A percentile compares a stretch with the other conserved stretches of the same genome.
These are phyloP conservation scores for Rhodotorula sp. DNA, from an alignment of 1,284 basidiomycete species.

Conservation along the genomic window DNA sequence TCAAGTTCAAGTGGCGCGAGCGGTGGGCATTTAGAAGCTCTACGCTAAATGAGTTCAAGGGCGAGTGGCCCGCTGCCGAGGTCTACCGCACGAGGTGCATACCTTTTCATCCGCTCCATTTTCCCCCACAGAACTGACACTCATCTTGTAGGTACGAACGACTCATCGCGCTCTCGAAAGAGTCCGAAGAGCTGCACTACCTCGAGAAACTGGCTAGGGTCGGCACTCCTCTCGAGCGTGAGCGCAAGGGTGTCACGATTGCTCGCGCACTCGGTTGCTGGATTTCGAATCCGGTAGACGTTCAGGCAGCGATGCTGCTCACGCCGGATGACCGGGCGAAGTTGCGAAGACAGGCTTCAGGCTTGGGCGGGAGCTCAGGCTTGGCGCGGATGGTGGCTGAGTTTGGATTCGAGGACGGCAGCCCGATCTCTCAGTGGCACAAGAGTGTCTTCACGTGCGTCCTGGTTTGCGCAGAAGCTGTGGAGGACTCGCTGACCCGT, in stretches of 20 bases:
- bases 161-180: slow-evolving; percentile 22
- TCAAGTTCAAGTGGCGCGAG: slow-evolving; percentile 5
- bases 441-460: slow-evolving; percentile 28
- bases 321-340: neutral
- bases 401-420: slow-evolving; percentile 17
- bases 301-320: neutral
- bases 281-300: slow-evolving; percentile 20
- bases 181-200: slow-evolving; percentile 32
- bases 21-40: slow-evolving; percentile 36
- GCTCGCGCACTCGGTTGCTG: slow-evolving; percentile 22
- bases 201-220: slow-evolving; percentile 15
- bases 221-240: slow-evolving; percentile 28
- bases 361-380: neutral
- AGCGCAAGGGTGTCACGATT: slow-evolving; percentile 22
- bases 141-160: slow-evolving; percentile 19
- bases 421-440: slow-evolving; percentile 10
- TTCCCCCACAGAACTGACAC: too few relatives aligned
- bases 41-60: slow-evolving; percentile 20
- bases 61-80: slow-evolving; percentile 22
- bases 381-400: slow-evolving; percentile 12
- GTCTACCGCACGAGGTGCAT: slow-evolving; percentile 23
- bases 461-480: neutral
- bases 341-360: neutral
- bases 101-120: neutral
- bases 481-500: neutral